Evolutionary conservation across 805 yeast species (phyloP).

Genomic region (Candida palmyrensis): DNA sequence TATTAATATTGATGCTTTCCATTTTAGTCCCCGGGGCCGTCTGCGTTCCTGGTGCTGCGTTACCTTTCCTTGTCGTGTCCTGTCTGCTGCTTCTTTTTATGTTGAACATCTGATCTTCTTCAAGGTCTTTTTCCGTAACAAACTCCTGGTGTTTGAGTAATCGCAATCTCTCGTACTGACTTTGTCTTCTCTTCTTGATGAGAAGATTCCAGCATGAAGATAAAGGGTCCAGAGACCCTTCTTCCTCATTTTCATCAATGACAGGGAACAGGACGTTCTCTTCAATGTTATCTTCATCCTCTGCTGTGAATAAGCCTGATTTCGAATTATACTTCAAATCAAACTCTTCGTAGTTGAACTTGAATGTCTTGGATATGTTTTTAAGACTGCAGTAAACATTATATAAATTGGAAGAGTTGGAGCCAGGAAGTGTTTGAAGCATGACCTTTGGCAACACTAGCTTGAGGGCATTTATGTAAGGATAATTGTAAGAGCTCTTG

Average conservation of each 20-base stretch:
- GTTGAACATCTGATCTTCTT: conserved; percentile 23
- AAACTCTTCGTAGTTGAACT: conserved; percentile 21
- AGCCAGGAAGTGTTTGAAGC: conserved; percentile 28
- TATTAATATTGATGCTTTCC: not conserved
- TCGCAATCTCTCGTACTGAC: conserved; percentile 45
- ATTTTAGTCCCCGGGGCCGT: conserved; percentile 1
- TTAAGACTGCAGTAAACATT: conserved; percentile 32
- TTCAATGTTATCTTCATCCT: conserved; percentile 29
- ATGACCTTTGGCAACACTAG: conserved; percentile 30
- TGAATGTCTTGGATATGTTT: conserved; percentile 31
- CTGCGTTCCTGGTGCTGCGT: conserved; percentile 2
- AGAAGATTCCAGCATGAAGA: conserved; percentile 44
- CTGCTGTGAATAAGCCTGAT: conserved; percentile 25
- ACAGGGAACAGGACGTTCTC: conserved; percentile 31
- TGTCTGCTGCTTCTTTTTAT: conserved; percentile 12
- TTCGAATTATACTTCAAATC: conserved; percentile 23
- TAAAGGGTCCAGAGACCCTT: conserved; percentile 22
- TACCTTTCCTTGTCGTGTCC: conserved; percentile 4
- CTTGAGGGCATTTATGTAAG: conserved; percentile 31
- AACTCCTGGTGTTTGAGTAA: conserved; percentile 28
- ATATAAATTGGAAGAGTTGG: conserved; percentile 31
- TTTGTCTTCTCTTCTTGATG: conserved; percentile 41
- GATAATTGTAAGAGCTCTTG: conserved; percentile 29
- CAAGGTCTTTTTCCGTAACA: conserved; percentile 16
- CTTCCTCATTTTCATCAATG: conserved; percentile 17